Conservation (phyloP, 768 basidiomycete genomes). For the Lactarius tabidus region DNA sequence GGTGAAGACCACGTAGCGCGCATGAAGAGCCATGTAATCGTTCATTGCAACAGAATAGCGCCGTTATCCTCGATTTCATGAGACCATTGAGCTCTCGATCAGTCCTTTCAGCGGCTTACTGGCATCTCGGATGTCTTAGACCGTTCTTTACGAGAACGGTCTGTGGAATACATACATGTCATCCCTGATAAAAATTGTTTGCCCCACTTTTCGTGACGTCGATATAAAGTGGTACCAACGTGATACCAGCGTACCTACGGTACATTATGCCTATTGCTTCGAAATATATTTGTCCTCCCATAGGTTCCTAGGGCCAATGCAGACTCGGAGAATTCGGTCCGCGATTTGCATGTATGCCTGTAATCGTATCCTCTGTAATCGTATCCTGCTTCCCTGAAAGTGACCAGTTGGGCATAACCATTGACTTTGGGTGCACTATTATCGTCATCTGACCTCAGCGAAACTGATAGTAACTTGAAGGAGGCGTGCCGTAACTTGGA, state of each 20-base stretch:
- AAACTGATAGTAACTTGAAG: background rate
- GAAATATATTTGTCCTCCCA: background rate
- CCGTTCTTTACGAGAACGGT: background rate
- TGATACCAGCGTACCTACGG: background rate
- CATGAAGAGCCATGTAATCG: background rate
- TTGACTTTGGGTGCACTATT: background rate
- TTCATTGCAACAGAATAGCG: background rate
- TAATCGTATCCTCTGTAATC: too few species aligned
- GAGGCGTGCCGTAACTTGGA: too few species aligned
- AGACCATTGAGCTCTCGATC: constrained; percentile 7
- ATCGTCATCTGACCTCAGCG: background rate
- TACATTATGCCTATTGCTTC: background rate
- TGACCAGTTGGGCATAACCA: background rate
- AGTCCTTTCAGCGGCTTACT: background rate
- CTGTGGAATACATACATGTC: background rate
- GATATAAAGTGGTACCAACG: background rate
- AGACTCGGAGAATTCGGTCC: background rate
- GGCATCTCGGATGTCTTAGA: background rate
- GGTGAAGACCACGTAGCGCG: background rate
- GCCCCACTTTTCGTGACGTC: background rate
- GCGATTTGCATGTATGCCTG: background rate
- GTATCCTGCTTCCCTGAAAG: background rate
- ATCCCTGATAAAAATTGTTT: background rate
- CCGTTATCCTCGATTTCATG: background rate
- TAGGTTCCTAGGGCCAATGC: too few species aligned